Conservation (phyloP, 352 stramenopile species). For the Pythium periplocum region DNA sequence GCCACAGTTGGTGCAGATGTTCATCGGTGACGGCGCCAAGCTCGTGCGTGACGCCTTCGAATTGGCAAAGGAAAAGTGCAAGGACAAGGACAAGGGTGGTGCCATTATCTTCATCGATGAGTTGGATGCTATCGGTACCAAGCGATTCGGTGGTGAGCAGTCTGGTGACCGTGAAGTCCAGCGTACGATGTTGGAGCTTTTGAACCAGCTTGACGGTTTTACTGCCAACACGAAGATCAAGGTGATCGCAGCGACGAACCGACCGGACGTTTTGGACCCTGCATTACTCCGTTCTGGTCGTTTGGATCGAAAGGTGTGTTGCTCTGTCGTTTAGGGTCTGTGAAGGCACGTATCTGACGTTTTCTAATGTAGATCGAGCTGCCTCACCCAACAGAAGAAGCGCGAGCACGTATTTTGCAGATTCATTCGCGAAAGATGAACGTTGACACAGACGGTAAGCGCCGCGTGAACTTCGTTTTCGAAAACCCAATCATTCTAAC, state of each 20-base stretch:
- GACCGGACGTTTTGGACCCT: conserved; percentile 95
- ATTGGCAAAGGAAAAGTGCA: conserved; percentile 91
- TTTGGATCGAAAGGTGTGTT: conserved; percentile 90
- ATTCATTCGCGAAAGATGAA: conserved; percentile 99
- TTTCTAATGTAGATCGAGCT: conserved; percentile 92
- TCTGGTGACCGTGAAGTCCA: conserved; percentile 94
- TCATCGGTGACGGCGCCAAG: conserved; percentile 98
- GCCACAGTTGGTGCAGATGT: conserved; percentile 98
- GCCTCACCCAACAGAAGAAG: conserved; percentile 96
- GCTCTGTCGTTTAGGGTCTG: conserved; percentile 1
- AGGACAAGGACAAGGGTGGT: conserved; percentile 84
- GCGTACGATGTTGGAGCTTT: conserved; percentile 98
- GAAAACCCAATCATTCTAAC: conserved; percentile 2
- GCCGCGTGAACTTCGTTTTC: conserved; percentile 3
- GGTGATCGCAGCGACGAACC: conserved; percentile 98
- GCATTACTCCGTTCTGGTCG: conserved; percentile 92
- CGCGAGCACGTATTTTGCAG: conserved; percentile 93
- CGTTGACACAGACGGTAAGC: conserved; percentile 84
- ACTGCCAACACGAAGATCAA: conserved; percentile 99
- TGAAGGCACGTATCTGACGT: conserved; percentile 1
- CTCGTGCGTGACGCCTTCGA: conserved; percentile 98
- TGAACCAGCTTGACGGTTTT: conserved; percentile 98
- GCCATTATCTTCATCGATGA: conserved; percentile 99
- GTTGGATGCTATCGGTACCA: conserved; percentile 98
- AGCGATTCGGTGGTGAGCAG: conserved; percentile 97